Conservation (phyloP, 148 eudicot species). For the Agrostemma githago region DNA sequence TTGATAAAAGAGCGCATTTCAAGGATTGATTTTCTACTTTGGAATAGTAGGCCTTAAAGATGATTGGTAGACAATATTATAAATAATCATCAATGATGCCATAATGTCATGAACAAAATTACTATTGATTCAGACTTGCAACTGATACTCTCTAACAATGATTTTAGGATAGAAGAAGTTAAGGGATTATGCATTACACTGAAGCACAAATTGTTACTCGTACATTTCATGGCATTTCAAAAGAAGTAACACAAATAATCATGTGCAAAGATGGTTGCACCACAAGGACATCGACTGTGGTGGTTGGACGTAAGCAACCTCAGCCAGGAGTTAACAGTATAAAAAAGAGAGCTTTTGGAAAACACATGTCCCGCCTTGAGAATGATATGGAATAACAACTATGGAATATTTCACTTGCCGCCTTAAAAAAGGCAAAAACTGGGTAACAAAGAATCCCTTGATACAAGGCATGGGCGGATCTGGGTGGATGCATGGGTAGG, state of each 20-base stretch:
- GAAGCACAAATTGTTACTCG: background rate
- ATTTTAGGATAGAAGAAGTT: background rate
- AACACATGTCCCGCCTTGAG: background rate
- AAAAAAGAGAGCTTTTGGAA: background rate
- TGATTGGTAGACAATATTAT: too few relatives aligned
- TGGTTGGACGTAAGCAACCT: background rate
- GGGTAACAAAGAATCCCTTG: background rate
- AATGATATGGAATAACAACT: background rate
- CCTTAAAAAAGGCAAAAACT: background rate
- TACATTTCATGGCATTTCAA: background rate
- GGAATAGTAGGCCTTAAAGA: too few relatives aligned
- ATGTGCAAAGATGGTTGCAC: background rate
- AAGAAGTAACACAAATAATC: background rate
- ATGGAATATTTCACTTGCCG: background rate
- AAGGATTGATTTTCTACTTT: too few relatives aligned
- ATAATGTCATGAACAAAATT: too few relatives aligned
- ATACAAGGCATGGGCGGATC: too few relatives aligned
- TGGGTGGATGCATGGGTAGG: too few relatives aligned
- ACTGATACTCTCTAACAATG: too few relatives aligned
- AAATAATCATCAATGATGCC: too few relatives aligned
- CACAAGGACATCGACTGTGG: background rate
- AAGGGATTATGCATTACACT: background rate
- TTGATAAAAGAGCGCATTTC: too few relatives aligned
- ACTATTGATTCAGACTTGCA: background rate
- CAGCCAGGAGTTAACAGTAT: background rate